phyloP scores from a whole-genome alignment of 2,329 filamentous ascomycete genomes.

The Cordyceps cateniannulata region DNA sequence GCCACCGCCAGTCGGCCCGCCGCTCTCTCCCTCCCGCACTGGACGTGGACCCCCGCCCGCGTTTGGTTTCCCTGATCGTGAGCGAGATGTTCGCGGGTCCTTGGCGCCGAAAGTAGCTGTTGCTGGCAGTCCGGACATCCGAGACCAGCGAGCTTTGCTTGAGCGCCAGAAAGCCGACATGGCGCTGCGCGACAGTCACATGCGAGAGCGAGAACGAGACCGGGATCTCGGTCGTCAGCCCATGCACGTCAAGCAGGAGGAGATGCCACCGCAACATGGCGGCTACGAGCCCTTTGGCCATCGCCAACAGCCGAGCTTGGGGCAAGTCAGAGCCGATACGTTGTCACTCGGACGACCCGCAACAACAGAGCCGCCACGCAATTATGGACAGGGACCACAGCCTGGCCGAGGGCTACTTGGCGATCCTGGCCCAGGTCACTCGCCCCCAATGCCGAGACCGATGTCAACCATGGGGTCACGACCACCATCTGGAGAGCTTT shows the following conservation, averaged over 20 bases:
- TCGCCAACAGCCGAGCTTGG: conserved; percentile 32
- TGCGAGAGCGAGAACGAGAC: conserved; percentile 20
- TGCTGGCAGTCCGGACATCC: conserved; percentile 27
- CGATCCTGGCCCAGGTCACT: conserved; percentile 31
- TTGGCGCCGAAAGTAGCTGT: conserved; percentile 33
- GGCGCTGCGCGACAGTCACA: conserved; percentile 22
- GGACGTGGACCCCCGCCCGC: conserved; percentile 35
- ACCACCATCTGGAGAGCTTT: conserved; percentile 21
- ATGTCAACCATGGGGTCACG: conserved; percentile 27
- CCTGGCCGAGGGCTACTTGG: conserved; percentile 34
- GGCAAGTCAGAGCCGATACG: conserved; percentile 34
- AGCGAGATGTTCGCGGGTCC: conserved; percentile 30
- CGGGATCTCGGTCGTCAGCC: conserved; percentile 17
- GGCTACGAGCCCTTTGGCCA: conserved; percentile 40
- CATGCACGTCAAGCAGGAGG: conserved; percentile 45
- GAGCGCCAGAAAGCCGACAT: conserved; percentile 28
- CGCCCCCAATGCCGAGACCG: conserved; percentile 34
- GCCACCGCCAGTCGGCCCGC: conserved; percentile 31
- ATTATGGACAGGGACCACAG: conserved; percentile 27
- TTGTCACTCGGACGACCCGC: conserved; percentile 32
- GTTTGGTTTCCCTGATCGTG: conserved; percentile 41
- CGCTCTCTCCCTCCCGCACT: conserved; percentile 42
- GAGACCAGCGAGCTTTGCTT: conserved; percentile 28
- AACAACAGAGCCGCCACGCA: conserved; percentile 38
- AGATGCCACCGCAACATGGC: conserved; percentile 30